Evolutionary conservation across 305 asterid species (phyloP).

Genomic region (Fraxinus baroniana): DNA sequence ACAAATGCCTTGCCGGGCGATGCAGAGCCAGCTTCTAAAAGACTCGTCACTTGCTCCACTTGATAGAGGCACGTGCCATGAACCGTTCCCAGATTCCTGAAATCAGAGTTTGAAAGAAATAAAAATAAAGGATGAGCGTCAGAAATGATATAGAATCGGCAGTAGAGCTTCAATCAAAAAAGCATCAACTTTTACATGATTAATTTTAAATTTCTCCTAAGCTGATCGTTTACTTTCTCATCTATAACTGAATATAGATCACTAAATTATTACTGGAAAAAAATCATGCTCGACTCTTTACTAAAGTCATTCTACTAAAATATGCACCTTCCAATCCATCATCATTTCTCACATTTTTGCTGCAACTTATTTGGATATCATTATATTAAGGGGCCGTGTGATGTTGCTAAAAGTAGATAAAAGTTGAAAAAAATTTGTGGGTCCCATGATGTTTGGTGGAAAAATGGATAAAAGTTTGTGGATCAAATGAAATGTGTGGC

Average conservation of each 20-base stretch:
- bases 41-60: constrained; percentile 64
- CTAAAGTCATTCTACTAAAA: background rate
- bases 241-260: background rate
- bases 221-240: background rate
- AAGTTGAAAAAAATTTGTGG: background rate
- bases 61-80: constrained; percentile 88
- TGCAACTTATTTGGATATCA: background rate
- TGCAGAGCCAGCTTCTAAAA: constrained; percentile 76
- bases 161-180: background rate
- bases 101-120: background rate
- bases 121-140: background rate
- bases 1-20: constrained; percentile 37
- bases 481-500: background rate
- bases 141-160: background rate
- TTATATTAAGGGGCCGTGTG: background rate
- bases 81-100: constrained; percentile 79
- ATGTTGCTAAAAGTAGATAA: background rate
- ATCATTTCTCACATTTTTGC: background rate
- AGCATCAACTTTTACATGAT: background rate
- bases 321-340: background rate
- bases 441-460: background rate
- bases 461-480: background rate
- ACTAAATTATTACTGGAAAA: background rate
- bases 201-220: background rate
- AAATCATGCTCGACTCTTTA: background rate